Conservation (phyloP, 345 rosid genomes). For the Microthlaspi erraticum region DNA sequence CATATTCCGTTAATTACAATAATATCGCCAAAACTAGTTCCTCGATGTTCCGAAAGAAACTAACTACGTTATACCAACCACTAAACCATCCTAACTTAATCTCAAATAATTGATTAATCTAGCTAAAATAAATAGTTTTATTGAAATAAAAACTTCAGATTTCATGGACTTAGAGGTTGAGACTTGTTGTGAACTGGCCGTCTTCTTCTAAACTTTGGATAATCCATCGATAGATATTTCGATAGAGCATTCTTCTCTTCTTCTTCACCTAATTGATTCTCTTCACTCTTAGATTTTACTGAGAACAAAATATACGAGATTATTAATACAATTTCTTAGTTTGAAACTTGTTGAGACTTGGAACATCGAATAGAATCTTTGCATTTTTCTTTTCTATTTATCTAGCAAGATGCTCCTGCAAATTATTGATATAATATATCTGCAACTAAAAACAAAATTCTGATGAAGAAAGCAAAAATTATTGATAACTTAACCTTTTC, state of each 20-base stretch:
- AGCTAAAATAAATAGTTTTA: slow-evolving; percentile 3
- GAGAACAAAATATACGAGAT: slow-evolving; percentile 1
- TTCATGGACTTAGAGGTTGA: slow-evolving; percentile 59
- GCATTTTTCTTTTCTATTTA: slow-evolving; percentile 2
- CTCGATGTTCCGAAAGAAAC: slow-evolving; percentile 35
- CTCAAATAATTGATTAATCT: slow-evolving; percentile 21
- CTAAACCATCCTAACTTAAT: slow-evolving; percentile 28
- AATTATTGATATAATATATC: slow-evolving; percentile 2
- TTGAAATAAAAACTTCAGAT: not conserved
- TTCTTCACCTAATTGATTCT: slow-evolving; percentile 41
- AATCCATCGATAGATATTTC: slow-evolving; percentile 72
- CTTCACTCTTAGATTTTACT: slow-evolving; percentile 39
- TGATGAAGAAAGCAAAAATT: not conserved
- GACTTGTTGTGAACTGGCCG: slow-evolving; percentile 83
- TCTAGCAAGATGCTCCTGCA: slow-evolving; percentile 10
- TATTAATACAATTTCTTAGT: not conserved
- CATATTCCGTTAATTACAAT: slow-evolving; percentile 47
- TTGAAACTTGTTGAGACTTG: not conserved
- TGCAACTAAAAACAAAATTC: slow-evolving; percentile 21
- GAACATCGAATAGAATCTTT: slow-evolving; percentile 3
- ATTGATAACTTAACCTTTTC: slow-evolving; percentile 9
- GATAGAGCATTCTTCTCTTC: slow-evolving; percentile 50
- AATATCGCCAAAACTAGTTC: slow-evolving; percentile 41
- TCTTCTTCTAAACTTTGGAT: slow-evolving; percentile 65
- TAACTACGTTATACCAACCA: slow-evolving; percentile 30